Percentiles rank a stretch among this genome's conserved stretches.
phyloP scores from a whole-genome alignment of 306 rosid genomes.

The Glycine tomentella region DNA sequence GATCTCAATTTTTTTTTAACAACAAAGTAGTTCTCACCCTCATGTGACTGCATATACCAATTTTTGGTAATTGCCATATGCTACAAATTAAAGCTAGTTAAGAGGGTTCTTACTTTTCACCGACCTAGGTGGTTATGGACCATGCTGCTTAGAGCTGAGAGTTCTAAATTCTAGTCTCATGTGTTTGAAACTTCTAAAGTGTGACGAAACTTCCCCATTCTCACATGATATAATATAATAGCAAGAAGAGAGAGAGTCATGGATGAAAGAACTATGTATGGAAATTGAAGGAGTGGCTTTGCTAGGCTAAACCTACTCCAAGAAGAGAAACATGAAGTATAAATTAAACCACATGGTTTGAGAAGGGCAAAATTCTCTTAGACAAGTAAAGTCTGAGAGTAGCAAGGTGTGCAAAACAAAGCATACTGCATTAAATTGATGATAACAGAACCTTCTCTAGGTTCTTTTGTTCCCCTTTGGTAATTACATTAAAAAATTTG shows the following conservation, averaged over 20 bases:
- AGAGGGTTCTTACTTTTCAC: constrained; percentile 43
- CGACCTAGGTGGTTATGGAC: constrained; percentile 43
- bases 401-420: constrained; percentile 54
- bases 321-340: constrained; percentile 39
- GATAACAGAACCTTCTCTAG: constrained; percentile 56
- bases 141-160: constrained; percentile 48
- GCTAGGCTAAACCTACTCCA: constrained; percentile 42
- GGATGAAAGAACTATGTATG: constrained; percentile 37
- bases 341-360: constrained; percentile 49
- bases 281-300: constrained; percentile 52
- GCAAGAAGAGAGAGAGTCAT: constrained; percentile 3
- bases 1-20: not conserved
- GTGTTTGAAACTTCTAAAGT: constrained; percentile 43
- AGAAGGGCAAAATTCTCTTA: constrained; percentile 49
- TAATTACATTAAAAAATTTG: constrained; percentile 45
- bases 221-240: constrained; percentile 29
- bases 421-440: constrained; percentile 56
- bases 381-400: constrained; percentile 51
- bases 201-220: constrained; percentile 49
- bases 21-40: not conserved
- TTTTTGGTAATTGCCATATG: too few relatives aligned
- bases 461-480: constrained; percentile 47
- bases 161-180: constrained; percentile 6
- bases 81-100: not conserved
- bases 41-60: constrained; percentile 6